Conservation (phyloP, 352 stramenopile species). For the Pythium volutum region DNA sequence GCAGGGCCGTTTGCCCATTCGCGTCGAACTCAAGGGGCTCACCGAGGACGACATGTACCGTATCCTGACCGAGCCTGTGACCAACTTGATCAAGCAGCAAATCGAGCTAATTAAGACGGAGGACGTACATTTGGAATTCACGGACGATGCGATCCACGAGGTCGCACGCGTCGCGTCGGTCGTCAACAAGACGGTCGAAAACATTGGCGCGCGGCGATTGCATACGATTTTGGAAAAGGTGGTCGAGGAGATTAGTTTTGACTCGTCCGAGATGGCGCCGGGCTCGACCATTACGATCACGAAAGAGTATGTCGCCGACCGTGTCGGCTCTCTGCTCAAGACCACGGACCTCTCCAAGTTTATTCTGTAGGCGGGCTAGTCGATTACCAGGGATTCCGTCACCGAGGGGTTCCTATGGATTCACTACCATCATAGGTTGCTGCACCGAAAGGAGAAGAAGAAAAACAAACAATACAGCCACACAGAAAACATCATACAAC, state of each 20-base stretch:
- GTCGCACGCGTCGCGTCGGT: constrained; percentile 94
- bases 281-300: constrained; percentile 89
- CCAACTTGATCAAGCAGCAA: constrained; percentile 98
- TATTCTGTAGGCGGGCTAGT: constrained; percentile 90
- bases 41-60: constrained; percentile 99
- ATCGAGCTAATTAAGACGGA: constrained; percentile 97
- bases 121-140: constrained; percentile 94
- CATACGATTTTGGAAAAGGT: constrained; percentile 98
- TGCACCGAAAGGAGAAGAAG: no score
- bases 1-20: constrained; percentile 97
- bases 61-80: constrained; percentile 99
- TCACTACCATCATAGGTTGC: no score
- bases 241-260: constrained; percentile 98
- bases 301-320: constrained; percentile 93
- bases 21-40: constrained; percentile 97
- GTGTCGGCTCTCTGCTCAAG: constrained; percentile 93
- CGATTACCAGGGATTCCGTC: no score
- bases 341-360: constrained; percentile 97
- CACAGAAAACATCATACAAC: no score
- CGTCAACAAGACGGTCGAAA: constrained; percentile 97
- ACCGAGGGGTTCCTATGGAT: no score
- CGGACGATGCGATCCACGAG: constrained; percentile 96
- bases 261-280: constrained; percentile 91
- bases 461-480: no score
- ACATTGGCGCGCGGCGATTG: constrained; percentile 98